Conservation (phyloP, 495 filamentous ascomycete species). For the Delitschia confertaspora region DNA sequence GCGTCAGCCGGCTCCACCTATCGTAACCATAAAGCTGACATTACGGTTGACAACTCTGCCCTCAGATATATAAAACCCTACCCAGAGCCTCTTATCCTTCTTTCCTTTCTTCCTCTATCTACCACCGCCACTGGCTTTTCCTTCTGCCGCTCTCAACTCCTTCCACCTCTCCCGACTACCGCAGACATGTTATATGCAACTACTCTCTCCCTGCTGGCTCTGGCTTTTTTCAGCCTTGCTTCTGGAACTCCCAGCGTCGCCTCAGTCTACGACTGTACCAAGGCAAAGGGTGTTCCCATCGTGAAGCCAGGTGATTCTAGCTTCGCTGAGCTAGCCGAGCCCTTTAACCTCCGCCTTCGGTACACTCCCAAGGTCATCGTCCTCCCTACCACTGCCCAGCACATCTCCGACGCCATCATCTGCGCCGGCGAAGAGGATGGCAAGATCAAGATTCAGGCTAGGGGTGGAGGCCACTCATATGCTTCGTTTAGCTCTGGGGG, state of each 20-base stretch:
- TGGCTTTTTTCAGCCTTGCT: slow-evolving; percentile 1
- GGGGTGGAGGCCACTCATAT: slow-evolving; percentile 68
- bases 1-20: too few relatives aligned
- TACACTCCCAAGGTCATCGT: slow-evolving; percentile 56
- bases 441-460: slow-evolving; percentile 59
- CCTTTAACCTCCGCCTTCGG: slow-evolving; percentile 57
- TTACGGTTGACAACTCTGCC: too few relatives aligned
- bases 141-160: too few relatives aligned
- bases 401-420: slow-evolving; percentile 51
- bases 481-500: slow-evolving; percentile 48
- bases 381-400: slow-evolving; percentile 47
- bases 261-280: slow-evolving; percentile 11
- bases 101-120: too few relatives aligned
- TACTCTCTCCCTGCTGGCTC: not conserved
- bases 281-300: slow-evolving; percentile 12
- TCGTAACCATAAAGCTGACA: too few relatives aligned
- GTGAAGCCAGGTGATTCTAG: not conserved
- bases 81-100: too few relatives aligned
- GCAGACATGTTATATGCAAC: not conserved
- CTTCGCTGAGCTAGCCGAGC: slow-evolving; percentile 23
- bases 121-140: too few relatives aligned
- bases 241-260: not conserved
- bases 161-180: too few relatives aligned
- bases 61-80: too few relatives aligned
- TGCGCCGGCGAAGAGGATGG: slow-evolving; percentile 50